These are phyloP conservation scores for Penicillium canariense DNA, from an alignment of 495 filamentous ascomycete genomes.

Conservation along the genomic window DNA sequence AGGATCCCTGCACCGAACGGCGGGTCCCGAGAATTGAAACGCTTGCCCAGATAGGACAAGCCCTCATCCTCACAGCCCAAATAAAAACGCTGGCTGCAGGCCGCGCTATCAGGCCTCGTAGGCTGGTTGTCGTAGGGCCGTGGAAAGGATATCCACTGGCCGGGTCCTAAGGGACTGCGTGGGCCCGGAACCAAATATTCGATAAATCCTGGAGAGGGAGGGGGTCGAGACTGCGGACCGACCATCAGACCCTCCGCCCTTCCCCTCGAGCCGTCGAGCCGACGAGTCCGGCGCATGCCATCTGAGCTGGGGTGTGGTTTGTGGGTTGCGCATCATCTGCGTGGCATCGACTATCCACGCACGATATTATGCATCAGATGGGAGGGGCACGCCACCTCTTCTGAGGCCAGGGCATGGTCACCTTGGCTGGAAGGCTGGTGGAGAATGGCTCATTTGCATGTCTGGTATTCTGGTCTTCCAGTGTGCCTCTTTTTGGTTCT, in stretches of 20 bases:
- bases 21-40: conserved; percentile 16
- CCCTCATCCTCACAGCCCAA: conserved; percentile 11
- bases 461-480: background rate
- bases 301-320: background rate
- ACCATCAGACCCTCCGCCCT: background rate
- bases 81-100: background rate
- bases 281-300: background rate
- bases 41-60: conserved; percentile 7
- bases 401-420: background rate
- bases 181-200: conserved; percentile 6
- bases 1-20: conserved; percentile 15
- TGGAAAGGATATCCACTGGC: conserved; percentile 10
- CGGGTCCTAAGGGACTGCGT: conserved; percentile 5
- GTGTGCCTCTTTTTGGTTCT: background rate
- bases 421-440: background rate
- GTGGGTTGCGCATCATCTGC: conserved; percentile 12
- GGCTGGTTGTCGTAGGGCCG: background rate
- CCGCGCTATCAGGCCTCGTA: conserved; percentile 5
- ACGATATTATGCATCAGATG: background rate
- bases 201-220: background rate
- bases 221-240: background rate
- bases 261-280: background rate
- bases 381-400: conserved; percentile 3
- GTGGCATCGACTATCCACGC: background rate
- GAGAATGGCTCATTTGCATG: background rate